Conservation (phyloP, 306 rosid species). For the Begonia masoniana region DNA sequence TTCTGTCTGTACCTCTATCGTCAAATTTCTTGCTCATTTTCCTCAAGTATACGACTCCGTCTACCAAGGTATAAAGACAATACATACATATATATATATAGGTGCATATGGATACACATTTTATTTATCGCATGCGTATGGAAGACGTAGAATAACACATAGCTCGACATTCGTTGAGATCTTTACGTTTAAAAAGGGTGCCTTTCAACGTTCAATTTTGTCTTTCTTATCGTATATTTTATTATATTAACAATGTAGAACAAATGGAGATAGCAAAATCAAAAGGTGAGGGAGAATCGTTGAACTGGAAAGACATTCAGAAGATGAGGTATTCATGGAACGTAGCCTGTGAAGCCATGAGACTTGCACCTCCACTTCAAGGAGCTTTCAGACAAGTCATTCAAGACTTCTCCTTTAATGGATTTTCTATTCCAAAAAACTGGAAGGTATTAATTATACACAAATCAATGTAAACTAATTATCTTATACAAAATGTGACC, state of each 20-base stretch:
- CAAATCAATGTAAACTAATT: too few species aligned
- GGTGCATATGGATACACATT: too few species aligned
- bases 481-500: too few species aligned
- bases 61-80: neutral
- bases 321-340: slow-evolving; percentile 90
- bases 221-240: too few species aligned
- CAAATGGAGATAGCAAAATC: slow-evolving; percentile 75
- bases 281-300: slow-evolving; percentile 41
- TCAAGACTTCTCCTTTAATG: slow-evolving; percentile 57
- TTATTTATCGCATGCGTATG: too few species aligned
- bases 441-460: slow-evolving; percentile 53
- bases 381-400: slow-evolving; percentile 78
- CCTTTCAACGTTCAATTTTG: too few species aligned
- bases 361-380: slow-evolving; percentile 87
- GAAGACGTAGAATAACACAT: too few species aligned
- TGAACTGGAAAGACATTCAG: slow-evolving; percentile 78
- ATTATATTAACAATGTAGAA: slow-evolving; percentile 20
- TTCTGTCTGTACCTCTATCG: neutral
- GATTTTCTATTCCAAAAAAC: slow-evolving; percentile 84
- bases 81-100: too few species aligned
- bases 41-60: slow-evolving; percentile 1
- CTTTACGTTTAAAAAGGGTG: too few species aligned
- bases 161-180: too few species aligned
- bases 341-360: slow-evolving; percentile 80
- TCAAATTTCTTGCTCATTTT: slow-evolving; percentile 1